Conservation (phyloP, 2,329 filamentous ascomycete genomes). For the Penicillium sp. region DNA sequence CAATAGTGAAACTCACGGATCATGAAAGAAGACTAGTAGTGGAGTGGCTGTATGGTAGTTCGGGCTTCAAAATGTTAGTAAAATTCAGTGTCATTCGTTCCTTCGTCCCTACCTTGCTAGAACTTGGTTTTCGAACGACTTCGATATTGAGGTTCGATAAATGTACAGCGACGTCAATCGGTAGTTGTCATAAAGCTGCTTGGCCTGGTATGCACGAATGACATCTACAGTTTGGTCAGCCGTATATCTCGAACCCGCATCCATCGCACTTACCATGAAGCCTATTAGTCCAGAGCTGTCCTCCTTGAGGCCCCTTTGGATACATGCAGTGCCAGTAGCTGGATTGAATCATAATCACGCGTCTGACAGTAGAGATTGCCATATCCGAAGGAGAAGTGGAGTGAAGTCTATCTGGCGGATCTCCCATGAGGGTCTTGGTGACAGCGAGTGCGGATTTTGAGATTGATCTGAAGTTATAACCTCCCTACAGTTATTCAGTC, state of each 20-base stretch:
- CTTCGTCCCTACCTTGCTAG: constrained; percentile 66
- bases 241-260: no score
- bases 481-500: constrained; percentile 58
- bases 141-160: constrained; percentile 72
- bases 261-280: constrained; percentile 60
- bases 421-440: constrained; percentile 90
- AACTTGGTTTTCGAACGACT: constrained; percentile 84
- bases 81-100: not conserved
- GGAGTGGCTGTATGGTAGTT: constrained; percentile 69
- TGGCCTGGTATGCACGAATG: constrained; percentile 76
- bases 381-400: constrained; percentile 53
- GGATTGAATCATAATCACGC: constrained; percentile 64
- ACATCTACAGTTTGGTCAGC: constrained; percentile 60
- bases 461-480: constrained; percentile 92
- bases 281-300: constrained; percentile 52
- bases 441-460: constrained; percentile 91
- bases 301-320: constrained; percentile 56
- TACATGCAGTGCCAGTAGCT: constrained; percentile 88
- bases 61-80: constrained; percentile 50
- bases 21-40: constrained; percentile 86
- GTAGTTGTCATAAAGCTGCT: constrained; percentile 71
- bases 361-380: constrained; percentile 61
- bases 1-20: constrained; percentile 66
- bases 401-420: constrained; percentile 72
- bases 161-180: constrained; percentile 82